A percentile compares a stretch with the other conserved stretches of the same genome.
These are phyloP conservation scores for Paecilomyces formosus DNA, from an alignment of 2,329 filamentous ascomycete genomes.

Conservation along the genomic window DNA sequence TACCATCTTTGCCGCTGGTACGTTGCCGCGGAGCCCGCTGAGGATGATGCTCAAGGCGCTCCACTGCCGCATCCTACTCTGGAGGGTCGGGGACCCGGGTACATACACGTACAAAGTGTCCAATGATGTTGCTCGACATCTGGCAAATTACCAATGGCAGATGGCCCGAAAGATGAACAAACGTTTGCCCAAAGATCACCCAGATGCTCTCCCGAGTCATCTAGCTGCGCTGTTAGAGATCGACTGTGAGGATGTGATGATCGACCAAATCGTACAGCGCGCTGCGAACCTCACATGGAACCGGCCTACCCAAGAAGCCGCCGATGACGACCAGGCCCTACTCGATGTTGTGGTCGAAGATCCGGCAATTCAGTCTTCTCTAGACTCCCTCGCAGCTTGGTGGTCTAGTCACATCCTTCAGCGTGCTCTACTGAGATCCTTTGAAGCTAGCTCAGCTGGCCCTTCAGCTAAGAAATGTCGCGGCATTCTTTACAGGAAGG, in stretches of 20 bases:
- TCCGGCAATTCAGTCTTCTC: constrained; percentile 71
- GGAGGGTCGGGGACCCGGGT: constrained; percentile 63
- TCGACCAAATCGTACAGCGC: constrained; percentile 68
- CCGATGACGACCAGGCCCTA: constrained; percentile 56
- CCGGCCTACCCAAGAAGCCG: constrained; percentile 61
- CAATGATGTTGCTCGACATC: constrained; percentile 62
- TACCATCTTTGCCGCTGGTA: constrained; percentile 80
- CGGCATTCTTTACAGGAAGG: constrained; percentile 41
- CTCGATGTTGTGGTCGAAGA: constrained; percentile 83
- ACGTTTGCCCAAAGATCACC: constrained; percentile 42
- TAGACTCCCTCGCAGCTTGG: constrained; percentile 89
- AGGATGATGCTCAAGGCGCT: constrained; percentile 87
- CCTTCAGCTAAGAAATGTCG: constrained; percentile 34
- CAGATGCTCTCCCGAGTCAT: constrained; percentile 68
- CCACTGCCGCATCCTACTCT: constrained; percentile 82
- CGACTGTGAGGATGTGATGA: constrained; percentile 75
- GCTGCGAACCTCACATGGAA: constrained; percentile 90
- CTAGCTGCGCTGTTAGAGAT: constrained; percentile 67
- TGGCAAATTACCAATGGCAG: constrained; percentile 74
- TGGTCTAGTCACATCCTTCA: constrained; percentile 71
- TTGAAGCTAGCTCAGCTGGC: constrained; percentile 49
- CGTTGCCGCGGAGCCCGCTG: constrained; percentile 72
- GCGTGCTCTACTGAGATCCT: constrained; percentile 56
- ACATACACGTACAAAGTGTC: constrained; percentile 58
- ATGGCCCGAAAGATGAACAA: constrained; percentile 59